phyloP scores from a whole-genome alignment of 495 filamentous ascomycete species.

The Neurospora sp. region DNA sequence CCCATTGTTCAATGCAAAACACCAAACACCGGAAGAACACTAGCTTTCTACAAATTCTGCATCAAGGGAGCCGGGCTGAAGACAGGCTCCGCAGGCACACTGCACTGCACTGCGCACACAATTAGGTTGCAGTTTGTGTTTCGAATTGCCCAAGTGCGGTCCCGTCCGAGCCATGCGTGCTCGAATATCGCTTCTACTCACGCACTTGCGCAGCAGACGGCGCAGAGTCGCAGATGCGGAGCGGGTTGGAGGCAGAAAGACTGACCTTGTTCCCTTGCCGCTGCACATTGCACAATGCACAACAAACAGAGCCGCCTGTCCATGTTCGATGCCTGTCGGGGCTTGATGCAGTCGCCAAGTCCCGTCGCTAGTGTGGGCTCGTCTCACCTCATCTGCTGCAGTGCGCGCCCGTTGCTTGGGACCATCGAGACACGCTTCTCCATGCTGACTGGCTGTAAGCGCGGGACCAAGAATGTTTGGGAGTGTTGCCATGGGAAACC shows the following conservation, averaged over 20 bases:
- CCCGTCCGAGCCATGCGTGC: not conserved
- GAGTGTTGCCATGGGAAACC: not conserved
- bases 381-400: not conserved
- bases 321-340: not conserved
- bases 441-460: not conserved
- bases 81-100: not conserved
- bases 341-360: not conserved
- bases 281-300: not conserved
- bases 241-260: not conserved
- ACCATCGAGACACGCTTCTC: not conserved
- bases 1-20: not conserved
- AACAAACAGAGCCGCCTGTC: not conserved
- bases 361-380: not conserved
- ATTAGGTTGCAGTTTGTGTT: not conserved
- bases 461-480: not conserved
- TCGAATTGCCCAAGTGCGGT: not conserved
- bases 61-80: not conserved
- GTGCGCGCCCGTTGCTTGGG: not conserved
- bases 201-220: not conserved
- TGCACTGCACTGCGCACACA: not conserved
- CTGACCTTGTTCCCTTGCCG: not conserved
- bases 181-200: not conserved
- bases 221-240: not conserved
- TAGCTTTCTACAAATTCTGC: not conserved
- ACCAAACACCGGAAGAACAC: not conserved